Percentiles rank a stretch among this genome's conserved stretches.
Evolutionary conservation across 2,329 filamentous ascomycete species (phyloP).

Genomic region (Camillea tinctor): DNA sequence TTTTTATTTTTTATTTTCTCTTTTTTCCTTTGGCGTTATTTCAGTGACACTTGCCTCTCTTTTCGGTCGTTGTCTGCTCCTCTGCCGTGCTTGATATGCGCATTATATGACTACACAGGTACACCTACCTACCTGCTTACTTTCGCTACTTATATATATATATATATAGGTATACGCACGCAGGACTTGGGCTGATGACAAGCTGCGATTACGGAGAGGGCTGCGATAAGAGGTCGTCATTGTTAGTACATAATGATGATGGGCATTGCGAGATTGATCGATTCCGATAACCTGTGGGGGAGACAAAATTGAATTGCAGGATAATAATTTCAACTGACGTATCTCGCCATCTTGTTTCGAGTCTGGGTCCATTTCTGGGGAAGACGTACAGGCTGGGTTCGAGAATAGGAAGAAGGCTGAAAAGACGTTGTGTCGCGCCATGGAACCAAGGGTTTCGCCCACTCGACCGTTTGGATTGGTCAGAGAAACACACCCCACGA

Average conservation of each 20-base stretch:
- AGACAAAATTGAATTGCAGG: constrained; percentile 20
- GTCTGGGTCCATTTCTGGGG: constrained; percentile 18
- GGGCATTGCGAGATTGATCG: constrained; percentile 16
- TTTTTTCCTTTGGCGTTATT: background rate
- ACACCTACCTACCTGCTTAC: background rate
- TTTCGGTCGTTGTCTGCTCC: too few relatives aligned
- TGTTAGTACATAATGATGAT: constrained; percentile 20
- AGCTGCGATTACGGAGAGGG: background rate
- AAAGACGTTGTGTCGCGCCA: background rate
- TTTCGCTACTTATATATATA: background rate
- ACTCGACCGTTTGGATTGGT: background rate
- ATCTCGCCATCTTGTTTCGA: constrained; percentile 20
- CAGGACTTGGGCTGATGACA: background rate
- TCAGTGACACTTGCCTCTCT: too few relatives aligned
- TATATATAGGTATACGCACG: background rate
- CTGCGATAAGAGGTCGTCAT: background rate
- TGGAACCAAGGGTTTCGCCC: background rate
- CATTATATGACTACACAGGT: background rate
- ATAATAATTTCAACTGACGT: constrained; percentile 21
- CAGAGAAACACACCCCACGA: background rate
- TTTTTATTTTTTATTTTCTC: too few relatives aligned
- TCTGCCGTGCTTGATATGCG: background rate
- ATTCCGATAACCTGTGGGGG: constrained; percentile 11
- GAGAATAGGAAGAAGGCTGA: background rate
- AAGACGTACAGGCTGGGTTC: background rate